Percentiles rank a stretch among this genome's conserved stretches.
Conservation (phyloP, 73 alveolate genomes). For the Stentor coeruleus region DNA sequence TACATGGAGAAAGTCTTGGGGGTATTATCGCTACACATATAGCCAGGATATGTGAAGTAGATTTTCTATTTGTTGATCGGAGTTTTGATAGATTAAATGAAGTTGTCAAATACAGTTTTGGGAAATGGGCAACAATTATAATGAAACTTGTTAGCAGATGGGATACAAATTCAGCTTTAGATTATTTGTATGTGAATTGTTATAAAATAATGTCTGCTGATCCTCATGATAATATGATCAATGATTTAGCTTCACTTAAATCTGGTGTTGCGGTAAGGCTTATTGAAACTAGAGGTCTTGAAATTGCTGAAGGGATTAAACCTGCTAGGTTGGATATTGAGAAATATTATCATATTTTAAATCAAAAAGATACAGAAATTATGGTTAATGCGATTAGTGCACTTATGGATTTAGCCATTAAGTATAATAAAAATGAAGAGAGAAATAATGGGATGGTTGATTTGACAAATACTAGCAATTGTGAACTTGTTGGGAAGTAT, state of each 20-base stretch:
- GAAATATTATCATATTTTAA: background rate
- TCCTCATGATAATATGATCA: conserved; percentile 41
- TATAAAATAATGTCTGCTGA: conserved; percentile 51
- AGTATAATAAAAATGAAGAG: background rate
- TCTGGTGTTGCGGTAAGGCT: conserved; percentile 28
- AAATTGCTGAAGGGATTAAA: too few species aligned
- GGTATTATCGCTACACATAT: conserved; percentile 70
- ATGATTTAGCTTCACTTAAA: conserved; percentile 44
- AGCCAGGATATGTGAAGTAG: conserved; percentile 46
- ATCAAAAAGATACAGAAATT: background rate
- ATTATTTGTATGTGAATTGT: conserved; percentile 38
- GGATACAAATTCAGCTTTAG: conserved; percentile 25
- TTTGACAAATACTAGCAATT: background rate
- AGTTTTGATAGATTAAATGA: conserved; percentile 53
- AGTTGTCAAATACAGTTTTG: conserved; percentile 55
- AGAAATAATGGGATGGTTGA: background rate
- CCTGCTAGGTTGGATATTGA: too few species aligned
- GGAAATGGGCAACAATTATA: conserved; percentile 46
- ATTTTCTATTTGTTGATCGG: conserved; percentile 73
- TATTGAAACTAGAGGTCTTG: too few species aligned
- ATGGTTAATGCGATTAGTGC: background rate
- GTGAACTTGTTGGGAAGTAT: too few species aligned
- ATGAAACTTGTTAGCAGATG: conserved; percentile 34
- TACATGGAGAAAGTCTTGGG: conserved; percentile 73
- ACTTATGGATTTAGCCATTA: background rate